Evolutionary conservation across 1,284 basidiomycete species (phyloP), one percentile per base, ranked within the genome.

Genomic region (Porogramme epimiltina): DNA sequence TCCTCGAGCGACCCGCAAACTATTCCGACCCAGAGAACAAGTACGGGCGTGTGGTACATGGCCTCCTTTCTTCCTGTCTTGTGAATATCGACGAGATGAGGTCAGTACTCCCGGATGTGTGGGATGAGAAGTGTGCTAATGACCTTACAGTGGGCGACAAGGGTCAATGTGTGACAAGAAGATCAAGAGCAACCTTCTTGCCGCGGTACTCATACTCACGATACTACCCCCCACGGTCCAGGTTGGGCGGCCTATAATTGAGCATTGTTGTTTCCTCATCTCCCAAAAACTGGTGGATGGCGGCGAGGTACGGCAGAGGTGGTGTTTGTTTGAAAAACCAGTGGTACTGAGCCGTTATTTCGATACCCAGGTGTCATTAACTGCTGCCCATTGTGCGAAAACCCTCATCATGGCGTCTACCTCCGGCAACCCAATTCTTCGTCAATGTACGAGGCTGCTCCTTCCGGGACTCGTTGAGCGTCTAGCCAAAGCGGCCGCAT

Each of bases 1-100:
- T 96, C 42, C 74, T 95, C 16, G 84, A 87, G 39, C 69, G 60
- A 45, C 60, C 64, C 42, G 68, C 46, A 62, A 73, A 57, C 67
- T 69, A 58, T 16, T 49, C 56, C 5, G 63, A 62, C 44, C 62
- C 59, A 26, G 63, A 60, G 19, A 76, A 77, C 31, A 72, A 74
- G 51, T 88, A 81, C 59, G 75, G 76, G 11, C 80, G 80, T 16
- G 73, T 93, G 4, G 72, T 97, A 0, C 94, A 98, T 64, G 94
- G 93, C 5, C 73, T 98, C 33, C 70, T 98, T 10, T 95, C 93
- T 0, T 81, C 88, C 1, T 94, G 92, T 65, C 71, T 99, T 34
- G 74, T 88, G 47, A 91, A 95, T 63, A 79, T 98, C 20, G 94
- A 98, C 61, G 93, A 91, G 57, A 93, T 97, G 87, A 84, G 93